These are phyloP conservation scores for Coprinopsis cinerea DNA, from an alignment of 768 basidiomycete species.

Conservation along the genomic window DNA sequence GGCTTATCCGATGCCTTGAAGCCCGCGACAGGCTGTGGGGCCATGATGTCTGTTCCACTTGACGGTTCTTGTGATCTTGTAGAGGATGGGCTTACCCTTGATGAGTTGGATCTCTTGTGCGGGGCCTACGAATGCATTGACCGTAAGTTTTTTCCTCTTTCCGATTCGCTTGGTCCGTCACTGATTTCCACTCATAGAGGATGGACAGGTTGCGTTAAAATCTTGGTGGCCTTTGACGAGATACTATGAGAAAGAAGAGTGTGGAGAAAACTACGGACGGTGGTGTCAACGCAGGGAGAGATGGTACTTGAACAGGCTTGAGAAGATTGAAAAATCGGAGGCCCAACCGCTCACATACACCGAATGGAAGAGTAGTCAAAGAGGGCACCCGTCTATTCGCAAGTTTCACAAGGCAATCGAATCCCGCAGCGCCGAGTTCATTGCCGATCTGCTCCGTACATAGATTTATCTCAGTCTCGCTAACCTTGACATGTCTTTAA, in stretches of 20 bases:
- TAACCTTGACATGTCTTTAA: no score
- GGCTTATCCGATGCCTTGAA: not conserved
- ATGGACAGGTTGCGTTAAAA: not conserved
- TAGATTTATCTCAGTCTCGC: no score
- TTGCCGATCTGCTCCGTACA: no score
- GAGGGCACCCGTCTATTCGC: not conserved
- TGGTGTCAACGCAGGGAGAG: not conserved
- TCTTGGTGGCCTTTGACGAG: slow-evolving; percentile 2
- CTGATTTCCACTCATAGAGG: not conserved
- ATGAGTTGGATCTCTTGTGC: slow-evolving; percentile 4
- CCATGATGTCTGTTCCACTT: not conserved
- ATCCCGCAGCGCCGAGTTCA: not conserved
- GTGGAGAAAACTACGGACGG: slow-evolving; percentile 5
- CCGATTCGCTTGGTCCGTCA: not conserved
- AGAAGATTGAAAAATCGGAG: not conserved
- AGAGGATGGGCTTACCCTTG: not conserved
- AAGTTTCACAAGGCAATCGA: not conserved
- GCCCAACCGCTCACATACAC: not conserved
- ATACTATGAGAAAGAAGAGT: slow-evolving; percentile 4
- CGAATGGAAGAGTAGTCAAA: not conserved
- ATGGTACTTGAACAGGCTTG: not conserved
- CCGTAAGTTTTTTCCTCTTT: slow-evolving; percentile 1
- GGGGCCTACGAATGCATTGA: slow-evolving; percentile 6
- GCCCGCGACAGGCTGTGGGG: not conserved
- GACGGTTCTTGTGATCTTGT: not conserved